Evolutionary conservation across 768 basidiomycete species (phyloP).

Genomic region (Tulasnella sp.): DNA sequence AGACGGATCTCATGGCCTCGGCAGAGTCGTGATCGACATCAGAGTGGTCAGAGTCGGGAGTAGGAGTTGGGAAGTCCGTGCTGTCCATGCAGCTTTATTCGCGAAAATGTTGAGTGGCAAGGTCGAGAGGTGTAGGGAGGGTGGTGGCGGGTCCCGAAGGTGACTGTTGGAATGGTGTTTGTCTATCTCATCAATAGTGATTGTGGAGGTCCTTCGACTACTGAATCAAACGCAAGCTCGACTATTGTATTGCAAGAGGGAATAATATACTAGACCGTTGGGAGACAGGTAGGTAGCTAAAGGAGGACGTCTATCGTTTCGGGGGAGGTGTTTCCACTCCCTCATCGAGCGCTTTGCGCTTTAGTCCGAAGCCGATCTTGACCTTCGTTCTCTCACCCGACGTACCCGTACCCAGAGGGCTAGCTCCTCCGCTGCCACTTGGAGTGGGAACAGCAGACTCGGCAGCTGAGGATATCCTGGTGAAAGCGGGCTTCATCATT

Average conservation of each 20-base stretch:
- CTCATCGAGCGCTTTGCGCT: constrained; percentile 73
- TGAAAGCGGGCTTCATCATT: constrained; percentile 20
- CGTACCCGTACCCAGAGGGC: constrained; percentile 37
- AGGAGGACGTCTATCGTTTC: constrained; percentile 40
- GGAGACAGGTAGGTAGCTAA: background rate
- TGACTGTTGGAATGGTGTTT: background rate
- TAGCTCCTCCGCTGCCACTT: constrained; percentile 32
- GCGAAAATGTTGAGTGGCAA: background rate
- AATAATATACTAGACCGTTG: background rate
- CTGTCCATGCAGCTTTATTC: background rate
- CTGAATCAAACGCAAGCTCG: background rate
- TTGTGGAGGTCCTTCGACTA: no score
- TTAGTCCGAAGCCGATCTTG: constrained; percentile 59
- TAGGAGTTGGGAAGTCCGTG: background rate
- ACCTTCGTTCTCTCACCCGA: constrained; percentile 58
- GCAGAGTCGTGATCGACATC: background rate
- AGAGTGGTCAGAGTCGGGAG: background rate
- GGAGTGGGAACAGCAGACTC: constrained; percentile 54
- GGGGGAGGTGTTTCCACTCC: constrained; percentile 55
- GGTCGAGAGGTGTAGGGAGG: background rate
- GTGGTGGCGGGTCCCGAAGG: background rate
- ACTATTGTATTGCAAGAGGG: background rate
- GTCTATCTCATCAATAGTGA: background rate
- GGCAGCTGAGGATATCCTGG: constrained; percentile 3
- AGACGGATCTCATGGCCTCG: background rate